Evolutionary conservation across 768 basidiomycete genomes (phyloP), one percentile per base, ranked within the genome.

Genomic region (Lactarius akahatsu): DNA sequence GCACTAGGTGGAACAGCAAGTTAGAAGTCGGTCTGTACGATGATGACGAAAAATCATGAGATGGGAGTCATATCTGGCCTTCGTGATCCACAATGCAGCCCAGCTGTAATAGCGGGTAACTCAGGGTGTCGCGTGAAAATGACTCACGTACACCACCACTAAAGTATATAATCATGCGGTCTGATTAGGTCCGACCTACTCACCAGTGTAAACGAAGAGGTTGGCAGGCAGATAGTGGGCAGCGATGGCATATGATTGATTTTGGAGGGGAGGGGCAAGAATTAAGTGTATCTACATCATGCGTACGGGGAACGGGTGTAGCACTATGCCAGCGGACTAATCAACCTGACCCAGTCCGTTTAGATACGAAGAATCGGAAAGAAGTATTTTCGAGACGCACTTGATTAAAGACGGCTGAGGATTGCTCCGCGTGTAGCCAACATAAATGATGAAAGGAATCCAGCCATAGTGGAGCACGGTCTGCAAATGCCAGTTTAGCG

Each of bases 361-460:
- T 40, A 64, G 62, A 26, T 15, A 52, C 45, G 71, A 43, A 36
- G 38, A 50, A 26, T 30, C 13, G 11, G 11, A 57, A 47, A 45
- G 50, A 56, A 26, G 61, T 30, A 4, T 58, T 47, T 62, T 20
- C 6, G n/a, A 85, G 23, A 62, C 92, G 72, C 62, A 96, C 95
- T 97, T 96, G 78, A 96, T 96, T 73, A 98, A 80, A 45, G 94
- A 94, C 23, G 96, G 96, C 72, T 95, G 93, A 36, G 96, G 96
- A 74, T 91, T 93, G 74, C 93, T 95, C 71, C 90, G 82, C 61
- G 90, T 92, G 80, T 92, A 97, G 41, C 96, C 96, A 74, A 97
- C 84, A 77, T 95, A 97, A 73, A 98, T 96, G 74, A 98, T 93
- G 75, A 96, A 80, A 38, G 96, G 96, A 73, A 98, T 94, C 94